Percentiles rank a stretch among this genome's conserved stretches.
Evolutionary conservation across 371 early-diverging fungal species (phyloP).

Genomic region (Zychaea mexicana): DNA sequence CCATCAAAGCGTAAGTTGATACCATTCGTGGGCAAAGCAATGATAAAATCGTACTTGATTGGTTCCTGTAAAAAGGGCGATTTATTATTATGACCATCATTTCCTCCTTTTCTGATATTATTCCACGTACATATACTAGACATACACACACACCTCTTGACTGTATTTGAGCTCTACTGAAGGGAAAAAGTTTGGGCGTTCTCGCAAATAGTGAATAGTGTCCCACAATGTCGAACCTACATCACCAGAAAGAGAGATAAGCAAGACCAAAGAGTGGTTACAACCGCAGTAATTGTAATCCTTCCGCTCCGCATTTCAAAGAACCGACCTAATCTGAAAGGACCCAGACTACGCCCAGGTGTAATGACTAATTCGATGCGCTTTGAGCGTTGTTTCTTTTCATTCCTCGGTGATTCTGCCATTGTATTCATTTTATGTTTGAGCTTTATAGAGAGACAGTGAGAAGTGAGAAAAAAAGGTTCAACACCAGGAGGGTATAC

Average conservation of each 20-base stretch:
- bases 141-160: constrained; percentile 48
- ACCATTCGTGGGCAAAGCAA: constrained; percentile 64
- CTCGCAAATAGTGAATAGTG: constrained; percentile 48
- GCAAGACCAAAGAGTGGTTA: neutral
- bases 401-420: constrained; percentile 20
- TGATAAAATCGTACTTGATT: constrained; percentile 58
- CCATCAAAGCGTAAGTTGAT: constrained; percentile 68
- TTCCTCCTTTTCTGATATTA: neutral
- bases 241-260: neutral
- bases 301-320: neutral
- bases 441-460: neutral
- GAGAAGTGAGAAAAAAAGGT: neutral
- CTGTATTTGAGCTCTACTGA: constrained; percentile 72
- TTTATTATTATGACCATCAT: neutral
- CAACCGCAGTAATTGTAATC: neutral
- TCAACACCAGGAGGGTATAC: neutral
- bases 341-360: constrained; percentile 60
- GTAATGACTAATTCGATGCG: constrained; percentile 57
- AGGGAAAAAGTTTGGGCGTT: constrained; percentile 54
- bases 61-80: constrained; percentile 49
- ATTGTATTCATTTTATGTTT: constrained; percentile 9
- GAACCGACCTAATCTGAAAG: constrained; percentile 53
- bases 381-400: constrained; percentile 27
- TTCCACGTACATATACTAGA: neutral
- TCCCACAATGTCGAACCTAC: constrained; percentile 65